Evolutionary conservation across 176 grass and related monocot species (phyloP).

Genomic region (Aechmea fasciata): DNA sequence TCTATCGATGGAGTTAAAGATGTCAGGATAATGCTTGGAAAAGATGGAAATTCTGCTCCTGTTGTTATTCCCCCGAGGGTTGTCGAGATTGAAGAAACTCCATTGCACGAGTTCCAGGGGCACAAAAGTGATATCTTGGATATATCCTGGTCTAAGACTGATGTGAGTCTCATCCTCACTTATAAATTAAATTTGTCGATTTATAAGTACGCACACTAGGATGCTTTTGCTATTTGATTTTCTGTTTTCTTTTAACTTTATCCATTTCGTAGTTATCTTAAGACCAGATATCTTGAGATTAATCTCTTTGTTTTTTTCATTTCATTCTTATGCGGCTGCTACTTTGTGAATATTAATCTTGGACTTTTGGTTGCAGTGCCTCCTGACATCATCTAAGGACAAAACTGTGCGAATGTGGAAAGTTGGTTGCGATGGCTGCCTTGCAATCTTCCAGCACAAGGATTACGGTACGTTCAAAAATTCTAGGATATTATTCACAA

Average conservation of each 20-base stretch:
- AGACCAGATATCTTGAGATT: not conserved
- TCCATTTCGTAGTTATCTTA: not conserved
- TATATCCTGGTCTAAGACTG: conserved; percentile 70
- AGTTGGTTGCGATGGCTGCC: conserved; percentile 63
- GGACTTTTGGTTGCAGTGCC: conserved; percentile 43
- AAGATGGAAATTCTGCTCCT: conserved; percentile 24
- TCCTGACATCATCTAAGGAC: conserved; percentile 89
- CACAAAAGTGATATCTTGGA: conserved; percentile 74
- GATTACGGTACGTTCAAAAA: conserved; percentile 57
- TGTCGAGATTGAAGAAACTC: conserved; percentile 58
- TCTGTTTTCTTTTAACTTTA: not conserved
- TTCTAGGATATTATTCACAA: not conserved
- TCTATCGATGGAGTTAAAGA: conserved; percentile 31
- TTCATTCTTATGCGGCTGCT: conserved; percentile 1
- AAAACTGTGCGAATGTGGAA: conserved; percentile 91
- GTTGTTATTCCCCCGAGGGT: conserved; percentile 50
- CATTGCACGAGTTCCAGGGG: conserved; percentile 60
- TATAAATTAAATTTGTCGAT: no score
- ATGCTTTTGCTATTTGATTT: not conserved
- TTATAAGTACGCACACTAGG: no score
- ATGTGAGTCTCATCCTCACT: conserved; percentile 41
- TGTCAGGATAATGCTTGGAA: conserved; percentile 29
- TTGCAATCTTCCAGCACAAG: conserved; percentile 61
- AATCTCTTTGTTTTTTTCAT: not conserved
- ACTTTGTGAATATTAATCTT: not conserved